phyloP scores from a whole-genome alignment of 2,329 filamentous ascomycete genomes.

The Leptographium procerum region DNA sequence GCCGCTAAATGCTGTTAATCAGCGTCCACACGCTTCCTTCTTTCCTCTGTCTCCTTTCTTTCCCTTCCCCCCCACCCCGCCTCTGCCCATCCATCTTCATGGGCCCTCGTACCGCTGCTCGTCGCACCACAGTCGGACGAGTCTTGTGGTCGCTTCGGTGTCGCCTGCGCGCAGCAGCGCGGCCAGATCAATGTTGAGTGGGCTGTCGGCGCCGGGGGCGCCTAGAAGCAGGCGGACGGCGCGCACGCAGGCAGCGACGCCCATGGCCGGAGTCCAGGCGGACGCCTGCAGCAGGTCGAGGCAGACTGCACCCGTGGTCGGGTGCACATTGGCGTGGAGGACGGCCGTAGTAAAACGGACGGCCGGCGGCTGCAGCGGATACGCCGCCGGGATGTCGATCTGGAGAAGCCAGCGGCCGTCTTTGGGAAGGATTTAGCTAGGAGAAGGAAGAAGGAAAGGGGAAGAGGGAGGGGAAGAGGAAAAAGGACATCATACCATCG shows the following conservation, averaged over 20 bases:
- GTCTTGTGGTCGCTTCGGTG: slow-evolving; percentile 50
- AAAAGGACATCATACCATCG: slow-evolving; percentile 30
- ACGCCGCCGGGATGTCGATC: slow-evolving; percentile 64
- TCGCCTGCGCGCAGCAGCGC: slow-evolving; percentile 59
- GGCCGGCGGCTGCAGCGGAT: slow-evolving; percentile 67
- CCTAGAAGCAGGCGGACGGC: slow-evolving; percentile 59
- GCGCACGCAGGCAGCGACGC: slow-evolving; percentile 62
- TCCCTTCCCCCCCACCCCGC: too few species aligned
- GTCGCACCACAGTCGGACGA: slow-evolving; percentile 61
- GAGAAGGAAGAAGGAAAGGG: neutral
- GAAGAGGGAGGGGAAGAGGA: neutral
- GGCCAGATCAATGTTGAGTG: slow-evolving; percentile 70
- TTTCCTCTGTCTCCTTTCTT: too few species aligned
- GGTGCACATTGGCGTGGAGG: slow-evolving; percentile 68
- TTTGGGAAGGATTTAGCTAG: slow-evolving; percentile 16
- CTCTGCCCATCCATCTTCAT: neutral
- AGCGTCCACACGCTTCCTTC: too few species aligned
- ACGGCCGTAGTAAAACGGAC: slow-evolving; percentile 76
- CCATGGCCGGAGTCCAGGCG: slow-evolving; percentile 79
- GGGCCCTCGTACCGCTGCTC: slow-evolving; percentile 37
- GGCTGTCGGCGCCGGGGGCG: slow-evolving; percentile 60
- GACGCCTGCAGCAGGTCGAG: slow-evolving; percentile 66
- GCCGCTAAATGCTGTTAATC: too few species aligned
- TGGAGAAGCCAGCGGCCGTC: slow-evolving; percentile 71
- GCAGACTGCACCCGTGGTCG: slow-evolving; percentile 78